Evolutionary conservation across 495 filamentous ascomycete species (phyloP), one percentile per base, ranked within the genome.

Genomic region (Tuber microsphaerosporum): DNA sequence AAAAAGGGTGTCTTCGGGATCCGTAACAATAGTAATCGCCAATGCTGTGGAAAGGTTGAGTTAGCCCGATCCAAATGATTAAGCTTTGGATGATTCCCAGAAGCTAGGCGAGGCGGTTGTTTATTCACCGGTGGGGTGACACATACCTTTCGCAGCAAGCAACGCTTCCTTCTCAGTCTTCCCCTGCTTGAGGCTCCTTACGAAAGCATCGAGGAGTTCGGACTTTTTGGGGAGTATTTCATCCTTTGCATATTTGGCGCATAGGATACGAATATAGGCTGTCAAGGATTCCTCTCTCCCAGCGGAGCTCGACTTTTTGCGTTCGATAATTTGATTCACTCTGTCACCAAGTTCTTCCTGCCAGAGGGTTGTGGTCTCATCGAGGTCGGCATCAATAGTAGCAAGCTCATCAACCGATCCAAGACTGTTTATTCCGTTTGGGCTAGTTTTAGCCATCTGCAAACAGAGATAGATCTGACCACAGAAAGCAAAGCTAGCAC

Each of bases 261-360:
- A 93, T 48, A 94, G 84, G 34, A 94, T 86, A 72, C 91, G 89
- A 37, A 88, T 88, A 83, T 93, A 97, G 45, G 86, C 87, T 22
- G 86, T 85, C 72, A 96, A 86, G 34, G 89, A 89, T 71, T 89
- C 87, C 81, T 97, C 94, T 44, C 94, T 89, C 20, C 92, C 91
- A 78, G 92, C 89, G n/a, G 88, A 88, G 74, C 90, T 93, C 83
- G 90, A 92, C 73, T 91, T 89, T 86, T 97, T 99, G 78, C 93
- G 90, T 79, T 97, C 92, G 37, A 93, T 85, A 34, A 97, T 90
- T 81, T 94, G 92, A 73, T 91, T 86, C 71, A 97, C 89, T n/a
- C 89, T 88, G 79, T 91, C 89, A 20, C 84, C 85, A 1, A 97
- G 86, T 74, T 90, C 90, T 31, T 90, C 86, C 39, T 88, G 87